Conservation (phyloP, 78 protist species). For the Speleostelium caveatum region DNA sequence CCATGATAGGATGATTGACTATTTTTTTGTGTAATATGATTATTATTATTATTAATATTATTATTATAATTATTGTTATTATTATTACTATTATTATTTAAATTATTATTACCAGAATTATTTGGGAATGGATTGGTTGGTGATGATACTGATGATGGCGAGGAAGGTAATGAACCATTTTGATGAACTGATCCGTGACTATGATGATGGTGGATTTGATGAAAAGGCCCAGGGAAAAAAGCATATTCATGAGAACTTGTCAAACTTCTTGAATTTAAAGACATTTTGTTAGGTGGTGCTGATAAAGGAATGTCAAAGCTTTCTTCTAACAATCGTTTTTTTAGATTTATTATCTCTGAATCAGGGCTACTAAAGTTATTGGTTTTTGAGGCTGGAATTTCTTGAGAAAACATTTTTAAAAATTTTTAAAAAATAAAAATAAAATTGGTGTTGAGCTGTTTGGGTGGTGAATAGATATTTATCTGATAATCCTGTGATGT, state of each 20-base stretch:
- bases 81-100: not conserved
- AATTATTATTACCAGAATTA: not conserved
- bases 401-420: too few relatives aligned
- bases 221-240: not conserved
- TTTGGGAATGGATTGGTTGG: not conserved
- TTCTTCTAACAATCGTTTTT: conserved; percentile 8
- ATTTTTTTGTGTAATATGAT: too few relatives aligned
- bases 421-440: too few relatives aligned
- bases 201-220: not conserved
- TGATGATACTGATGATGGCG: not conserved
- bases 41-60: too few relatives aligned
- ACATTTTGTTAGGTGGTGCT: not conserved
- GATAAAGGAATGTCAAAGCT: conserved; percentile 25
- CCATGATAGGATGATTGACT: too few relatives aligned
- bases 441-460: too few relatives aligned
- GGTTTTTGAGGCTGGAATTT: too few relatives aligned
- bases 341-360: too few relatives aligned
- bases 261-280: not conserved
- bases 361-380: too few relatives aligned
- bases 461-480: too few relatives aligned
- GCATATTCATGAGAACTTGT: not conserved
- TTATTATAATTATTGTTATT: not conserved
- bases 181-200: not conserved
- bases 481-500: too few relatives aligned
- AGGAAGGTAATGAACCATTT: not conserved